Evolutionary conservation across 2,329 filamentous ascomycete species (phyloP).

Genomic region (Venturia carpophila): DNA sequence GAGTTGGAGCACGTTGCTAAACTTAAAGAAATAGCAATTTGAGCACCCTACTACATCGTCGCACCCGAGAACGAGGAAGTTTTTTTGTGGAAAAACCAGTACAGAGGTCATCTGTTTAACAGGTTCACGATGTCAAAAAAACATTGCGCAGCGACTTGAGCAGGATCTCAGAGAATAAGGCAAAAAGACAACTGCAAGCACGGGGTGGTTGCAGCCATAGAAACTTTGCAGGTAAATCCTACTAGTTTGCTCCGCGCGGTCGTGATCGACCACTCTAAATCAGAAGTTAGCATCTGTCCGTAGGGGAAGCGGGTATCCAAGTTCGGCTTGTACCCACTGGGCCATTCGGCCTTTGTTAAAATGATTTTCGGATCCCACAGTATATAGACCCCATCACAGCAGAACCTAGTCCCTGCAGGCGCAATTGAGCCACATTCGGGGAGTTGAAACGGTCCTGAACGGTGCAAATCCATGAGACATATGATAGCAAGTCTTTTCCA

Average conservation of each 20-base stretch:
- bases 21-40: too few relatives aligned
- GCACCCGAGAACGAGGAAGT: not conserved
- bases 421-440: not conserved
- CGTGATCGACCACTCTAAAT: not conserved
- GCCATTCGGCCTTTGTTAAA: not conserved
- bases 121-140: not conserved
- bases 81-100: too few relatives aligned
- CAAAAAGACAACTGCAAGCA: too few relatives aligned
- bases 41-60: not conserved
- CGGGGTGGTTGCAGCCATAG: not conserved
- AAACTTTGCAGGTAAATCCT: not conserved
- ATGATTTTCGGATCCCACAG: not conserved
- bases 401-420: not conserved
- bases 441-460: not conserved
- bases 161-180: too few relatives aligned
- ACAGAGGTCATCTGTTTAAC: not conserved
- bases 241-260: conserved; percentile 1
- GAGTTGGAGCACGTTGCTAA: too few relatives aligned
- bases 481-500: not conserved
- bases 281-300: not conserved
- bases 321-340: not conserved
- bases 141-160: too few relatives aligned
- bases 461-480: not conserved
- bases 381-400: not conserved
- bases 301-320: too few relatives aligned